Conservation (phyloP, 768 basidiomycete species). For the Lactifluus hygrophoroides region DNA sequence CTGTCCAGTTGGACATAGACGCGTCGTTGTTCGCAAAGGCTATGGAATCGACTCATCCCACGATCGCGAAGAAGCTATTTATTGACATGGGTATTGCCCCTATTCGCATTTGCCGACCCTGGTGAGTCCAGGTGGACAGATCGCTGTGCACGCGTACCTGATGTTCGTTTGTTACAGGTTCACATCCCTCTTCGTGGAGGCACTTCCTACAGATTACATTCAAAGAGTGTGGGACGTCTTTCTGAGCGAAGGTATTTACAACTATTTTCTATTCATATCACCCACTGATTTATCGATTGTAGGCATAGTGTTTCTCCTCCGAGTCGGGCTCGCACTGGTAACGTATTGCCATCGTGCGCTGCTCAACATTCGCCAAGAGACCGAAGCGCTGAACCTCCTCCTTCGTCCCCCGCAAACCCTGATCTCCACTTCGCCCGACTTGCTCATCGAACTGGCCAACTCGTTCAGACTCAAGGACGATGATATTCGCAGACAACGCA, state of each 20-base stretch:
- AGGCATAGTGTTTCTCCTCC: constrained; percentile 69
- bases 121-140: constrained; percentile 34
- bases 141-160: neutral
- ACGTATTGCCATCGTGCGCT: constrained; percentile 51
- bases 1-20: constrained; percentile 68
- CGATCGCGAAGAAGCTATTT: constrained; percentile 58
- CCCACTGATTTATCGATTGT: neutral
- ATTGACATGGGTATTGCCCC: constrained; percentile 55
- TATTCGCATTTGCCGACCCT: constrained; percentile 48
- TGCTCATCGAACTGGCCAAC: constrained; percentile 51
- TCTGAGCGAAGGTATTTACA: constrained; percentile 58
- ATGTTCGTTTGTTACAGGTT: constrained; percentile 42
- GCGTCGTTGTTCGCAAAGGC: constrained; percentile 60
- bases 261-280: neutral
- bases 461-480: constrained; percentile 71
- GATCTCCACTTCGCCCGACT: constrained; percentile 53
- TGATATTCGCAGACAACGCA: constrained; percentile 64
- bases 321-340: constrained; percentile 62
- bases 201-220: constrained; percentile 54
- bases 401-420: constrained; percentile 40
- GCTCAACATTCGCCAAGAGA: constrained; percentile 41
- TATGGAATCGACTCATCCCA: constrained; percentile 53
- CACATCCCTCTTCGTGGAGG: constrained; percentile 58
- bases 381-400: constrained; percentile 41
- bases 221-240: constrained; percentile 80